A percentile compares a stretch with the other conserved stretches of the same genome.
phyloP scores from a whole-genome alignment of 768 basidiomycete species.

The Piloderma croceum region DNA sequence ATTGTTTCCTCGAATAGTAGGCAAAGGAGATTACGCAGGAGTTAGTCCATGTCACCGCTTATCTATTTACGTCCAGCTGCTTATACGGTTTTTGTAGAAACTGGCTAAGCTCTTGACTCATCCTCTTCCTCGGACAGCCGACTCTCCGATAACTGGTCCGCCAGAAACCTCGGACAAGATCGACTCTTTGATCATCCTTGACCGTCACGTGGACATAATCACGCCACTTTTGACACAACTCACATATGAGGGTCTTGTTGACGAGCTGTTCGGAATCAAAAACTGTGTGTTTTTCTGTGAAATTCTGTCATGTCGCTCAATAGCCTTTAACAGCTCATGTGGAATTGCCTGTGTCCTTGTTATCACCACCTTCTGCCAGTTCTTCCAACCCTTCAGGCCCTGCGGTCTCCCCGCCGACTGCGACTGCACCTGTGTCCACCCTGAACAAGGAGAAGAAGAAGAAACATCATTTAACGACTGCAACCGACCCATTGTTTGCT shows the following conservation, averaged over 20 bases:
- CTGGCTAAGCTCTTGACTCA: conserved; percentile 68
- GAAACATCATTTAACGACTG: conserved; percentile 78
- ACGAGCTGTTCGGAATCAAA: conserved; percentile 85
- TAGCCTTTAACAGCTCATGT: conserved; percentile 52
- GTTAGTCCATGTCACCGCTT: conserved; percentile 33
- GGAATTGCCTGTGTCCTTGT: conserved; percentile 69
- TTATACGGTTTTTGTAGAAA: conserved; percentile 41
- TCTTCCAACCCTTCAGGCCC: conserved; percentile 32
- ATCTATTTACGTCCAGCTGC: conserved; percentile 3
- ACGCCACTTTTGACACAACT: conserved; percentile 93
- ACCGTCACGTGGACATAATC: conserved; percentile 90
- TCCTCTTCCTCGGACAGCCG: conserved; percentile 40
- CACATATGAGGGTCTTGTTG: conserved; percentile 94
- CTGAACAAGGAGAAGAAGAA: conserved; percentile 78
- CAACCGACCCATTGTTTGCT: conserved; percentile 72
- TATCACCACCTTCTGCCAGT: conserved; percentile 54
- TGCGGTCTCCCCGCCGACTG: conserved; percentile 34
- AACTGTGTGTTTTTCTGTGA: conserved; percentile 69
- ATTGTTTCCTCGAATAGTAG: conserved; percentile 84
- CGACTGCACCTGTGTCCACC: conserved; percentile 40
- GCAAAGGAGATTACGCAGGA: conserved; percentile 86
- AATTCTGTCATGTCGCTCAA: neutral
- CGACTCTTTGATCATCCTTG: conserved; percentile 84
- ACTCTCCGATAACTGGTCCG: conserved; percentile 35
- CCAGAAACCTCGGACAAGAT: conserved; percentile 57